Evolutionary conservation across 2,329 filamentous ascomycete genomes (phyloP), one percentile per base, ranked within the genome.

Genomic region (Pestalotiopsis sp.): DNA sequence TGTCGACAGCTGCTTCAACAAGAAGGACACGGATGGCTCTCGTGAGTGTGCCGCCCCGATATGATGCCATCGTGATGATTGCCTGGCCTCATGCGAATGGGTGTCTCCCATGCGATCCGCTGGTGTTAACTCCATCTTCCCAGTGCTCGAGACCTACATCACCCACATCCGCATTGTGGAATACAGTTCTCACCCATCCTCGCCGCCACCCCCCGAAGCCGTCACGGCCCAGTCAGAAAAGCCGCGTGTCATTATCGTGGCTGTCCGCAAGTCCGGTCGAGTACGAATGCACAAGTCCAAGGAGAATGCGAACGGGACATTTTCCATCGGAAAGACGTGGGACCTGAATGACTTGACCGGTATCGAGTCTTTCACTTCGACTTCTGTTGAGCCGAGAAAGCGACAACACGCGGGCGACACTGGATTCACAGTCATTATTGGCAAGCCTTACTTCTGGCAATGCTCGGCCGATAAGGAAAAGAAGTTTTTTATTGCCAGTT

Each of bases 311-410:
- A 98, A 97, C 79, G 94, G 94, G 67, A 90, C 93, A 27, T 99
- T 98, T 80, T 98, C 95, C 23, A 97, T 99, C 73, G 96, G 96
- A 73, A 99, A 99, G 83, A 97, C 96, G 3, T 99, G 96, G 96
- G 93, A 95, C 78, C 88, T 99, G 73, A 95, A 98, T 80, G 96
- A 99, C 77, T 84, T 99, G 63, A 88, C 88, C 4, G 87, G 88
- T 60, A 93, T 99, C 72, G 92, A 97, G 79, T 96, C 94, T 31
- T 98, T 91, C 77, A 91, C 90, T 6, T 86, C 90, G 58, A 79
- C 88, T 23, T 81, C 84, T 79, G 76, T 88, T 85, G 77, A 85
- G 80, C 74, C 91, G 72, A 78, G 88, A 83, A 73, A 87, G 85
- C 80, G 92, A 87, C 81, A 92, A 77, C 97, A 93, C 93, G 95